phyloP scores from a whole-genome alignment of 306 rosid genomes.

The Vigna mungo region DNA sequence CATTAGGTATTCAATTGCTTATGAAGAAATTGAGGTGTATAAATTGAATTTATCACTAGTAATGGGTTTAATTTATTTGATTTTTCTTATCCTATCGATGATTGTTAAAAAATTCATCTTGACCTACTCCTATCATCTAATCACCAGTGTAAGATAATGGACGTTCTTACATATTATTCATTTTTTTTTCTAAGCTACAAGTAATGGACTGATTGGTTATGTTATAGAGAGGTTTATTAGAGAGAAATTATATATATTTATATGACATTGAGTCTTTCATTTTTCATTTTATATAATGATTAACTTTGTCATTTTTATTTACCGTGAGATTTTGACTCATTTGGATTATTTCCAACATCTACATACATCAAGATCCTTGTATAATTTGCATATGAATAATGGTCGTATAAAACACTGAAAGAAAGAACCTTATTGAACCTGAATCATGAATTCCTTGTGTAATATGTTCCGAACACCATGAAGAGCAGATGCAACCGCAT shows the following conservation, averaged over 20 bases:
- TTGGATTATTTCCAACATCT: too few relatives aligned
- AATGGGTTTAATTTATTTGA: not conserved
- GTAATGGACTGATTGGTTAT: not conserved
- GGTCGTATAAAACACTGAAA: constrained; percentile 3
- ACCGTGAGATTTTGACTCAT: too few relatives aligned
- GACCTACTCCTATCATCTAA: too few relatives aligned
- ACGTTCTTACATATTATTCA: not conserved
- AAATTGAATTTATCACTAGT: not conserved
- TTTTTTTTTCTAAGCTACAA: constrained; percentile 8
- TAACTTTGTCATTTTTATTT: too few relatives aligned
- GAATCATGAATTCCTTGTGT: constrained; percentile 96
- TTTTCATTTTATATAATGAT: too few relatives aligned
- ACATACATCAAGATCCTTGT: not conserved
- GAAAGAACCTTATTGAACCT: constrained; percentile 63
- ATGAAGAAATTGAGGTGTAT: not conserved
- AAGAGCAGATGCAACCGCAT: constrained; percentile 90
- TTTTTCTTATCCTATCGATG: not conserved
- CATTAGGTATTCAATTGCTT: not conserved
- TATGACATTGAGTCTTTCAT: too few relatives aligned
- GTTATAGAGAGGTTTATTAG: too few relatives aligned
- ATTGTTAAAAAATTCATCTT: too few relatives aligned
- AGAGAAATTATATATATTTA: too few relatives aligned
- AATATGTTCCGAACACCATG: constrained; percentile 87
- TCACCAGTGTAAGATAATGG: not conserved
- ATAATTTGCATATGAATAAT: not conserved